These are phyloP conservation scores for Phytophthora cryptogea DNA, from an alignment of 352 stramenopile species.

Conservation along the genomic window DNA sequence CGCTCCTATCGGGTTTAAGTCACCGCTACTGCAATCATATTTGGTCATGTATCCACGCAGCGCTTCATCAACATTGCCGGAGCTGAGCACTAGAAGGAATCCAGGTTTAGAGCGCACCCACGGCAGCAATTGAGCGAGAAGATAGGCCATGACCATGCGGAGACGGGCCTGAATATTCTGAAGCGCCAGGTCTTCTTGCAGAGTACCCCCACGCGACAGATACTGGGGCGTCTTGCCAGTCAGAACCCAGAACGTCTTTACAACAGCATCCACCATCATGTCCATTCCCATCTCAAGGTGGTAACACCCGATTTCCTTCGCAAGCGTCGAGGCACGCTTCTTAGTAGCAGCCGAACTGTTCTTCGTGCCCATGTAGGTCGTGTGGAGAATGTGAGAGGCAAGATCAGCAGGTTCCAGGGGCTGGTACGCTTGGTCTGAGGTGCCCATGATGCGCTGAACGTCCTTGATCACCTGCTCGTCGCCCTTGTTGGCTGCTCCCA, in stretches of 20 bases:
- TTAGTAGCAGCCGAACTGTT: constrained; percentile 94
- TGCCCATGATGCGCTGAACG: constrained; percentile 86
- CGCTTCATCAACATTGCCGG: constrained; percentile 98
- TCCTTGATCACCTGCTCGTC: constrained; percentile 83
- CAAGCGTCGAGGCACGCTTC: constrained; percentile 87
- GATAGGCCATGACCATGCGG: constrained; percentile 98
- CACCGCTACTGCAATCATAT: constrained; percentile 98
- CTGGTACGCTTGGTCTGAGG: constrained; percentile 52
- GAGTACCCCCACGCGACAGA: constrained; percentile 85
- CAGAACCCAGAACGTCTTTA: constrained; percentile 76
- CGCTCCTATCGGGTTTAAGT: constrained; percentile 98
- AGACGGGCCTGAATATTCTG: constrained; percentile 99
- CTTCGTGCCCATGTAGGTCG: constrained; percentile 97
- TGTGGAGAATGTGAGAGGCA: constrained; percentile 94
- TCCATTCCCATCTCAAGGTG: constrained; percentile 97
- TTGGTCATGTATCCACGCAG: constrained; percentile 99
- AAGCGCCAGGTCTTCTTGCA: constrained; percentile 96
- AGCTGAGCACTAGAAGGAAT: constrained; percentile 98
- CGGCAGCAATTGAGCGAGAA: constrained; percentile 97
- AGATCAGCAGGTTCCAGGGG: constrained; percentile 87
- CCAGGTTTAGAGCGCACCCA: constrained; percentile 95
- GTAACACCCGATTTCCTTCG: constrained; percentile 94
- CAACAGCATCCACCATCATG: constrained; percentile 91
- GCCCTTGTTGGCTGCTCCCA: constrained; percentile 79
- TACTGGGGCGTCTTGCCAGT: constrained; percentile 93